Evolutionary conservation across 2,329 filamentous ascomycete species (phyloP).

Genomic region (Diatrype stigma): DNA sequence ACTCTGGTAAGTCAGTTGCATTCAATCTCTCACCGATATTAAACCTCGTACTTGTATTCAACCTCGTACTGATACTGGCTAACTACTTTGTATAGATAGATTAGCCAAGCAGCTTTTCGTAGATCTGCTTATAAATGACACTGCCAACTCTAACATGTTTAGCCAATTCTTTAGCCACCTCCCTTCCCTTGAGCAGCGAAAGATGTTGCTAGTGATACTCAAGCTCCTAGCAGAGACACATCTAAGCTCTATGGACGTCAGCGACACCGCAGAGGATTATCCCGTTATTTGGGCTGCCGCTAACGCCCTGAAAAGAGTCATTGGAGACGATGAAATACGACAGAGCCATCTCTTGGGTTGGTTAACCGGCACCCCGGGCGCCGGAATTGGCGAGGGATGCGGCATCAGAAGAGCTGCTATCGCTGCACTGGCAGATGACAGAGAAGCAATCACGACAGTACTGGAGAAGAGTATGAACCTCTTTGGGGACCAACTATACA

Average conservation of each 20-base stretch:
- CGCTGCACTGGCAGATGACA: conserved; percentile 50
- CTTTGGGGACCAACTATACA: conserved; percentile 83
- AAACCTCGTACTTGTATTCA: too few species aligned
- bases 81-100: conserved; percentile 30
- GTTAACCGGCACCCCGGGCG: conserved; percentile 61
- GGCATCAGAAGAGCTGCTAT: conserved; percentile 64
- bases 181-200: conserved; percentile 40
- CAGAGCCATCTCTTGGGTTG: conserved; percentile 57
- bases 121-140: conserved; percentile 18
- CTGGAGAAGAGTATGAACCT: conserved; percentile 66
- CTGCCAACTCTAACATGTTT: conserved; percentile 20
- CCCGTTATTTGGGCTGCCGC: conserved; percentile 53
- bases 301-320: conserved; percentile 48
- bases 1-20: conserved; percentile 52
- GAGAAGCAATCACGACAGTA: conserved; percentile 47
- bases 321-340: conserved; percentile 43
- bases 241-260: conserved; percentile 32
- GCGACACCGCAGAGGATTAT: conserved; percentile 27
- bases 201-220: conserved; percentile 34
- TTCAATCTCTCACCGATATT: neutral
- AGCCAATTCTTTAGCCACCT: conserved; percentile 31
- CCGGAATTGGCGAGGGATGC: conserved; percentile 60
- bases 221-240: conserved; percentile 43
- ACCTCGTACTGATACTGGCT: neutral
- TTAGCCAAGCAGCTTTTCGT: conserved; percentile 30